These are phyloP conservation scores for Paxillus involutus DNA, from an alignment of 768 basidiomycete species.

Conservation along the genomic window DNA sequence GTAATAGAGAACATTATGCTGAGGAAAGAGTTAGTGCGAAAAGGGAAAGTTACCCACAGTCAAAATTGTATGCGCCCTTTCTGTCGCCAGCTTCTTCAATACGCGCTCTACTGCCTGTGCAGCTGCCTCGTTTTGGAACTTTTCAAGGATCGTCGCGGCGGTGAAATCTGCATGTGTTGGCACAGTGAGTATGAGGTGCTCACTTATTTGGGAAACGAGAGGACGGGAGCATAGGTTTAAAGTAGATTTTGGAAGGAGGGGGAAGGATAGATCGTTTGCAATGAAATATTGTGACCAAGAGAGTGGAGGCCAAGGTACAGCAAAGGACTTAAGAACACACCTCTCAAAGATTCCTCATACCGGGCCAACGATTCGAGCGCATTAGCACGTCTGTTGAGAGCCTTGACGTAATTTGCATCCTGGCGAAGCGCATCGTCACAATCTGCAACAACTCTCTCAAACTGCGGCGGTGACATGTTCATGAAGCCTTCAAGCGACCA, in stretches of 20 bases:
- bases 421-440: conserved; percentile 86
- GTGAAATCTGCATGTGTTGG: conserved; percentile 70
- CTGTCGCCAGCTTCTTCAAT: conserved; percentile 74
- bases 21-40: not conserved
- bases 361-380: conserved; percentile 79
- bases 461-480: conserved; percentile 83
- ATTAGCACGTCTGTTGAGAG: conserved; percentile 84
- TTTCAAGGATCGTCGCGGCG: conserved; percentile 92
- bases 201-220: too few relatives aligned
- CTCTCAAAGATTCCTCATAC: conserved; percentile 76
- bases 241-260: too few relatives aligned
- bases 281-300: not conserved
- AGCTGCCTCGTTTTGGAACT: conserved; percentile 81
- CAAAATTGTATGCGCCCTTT: conserved; percentile 74
- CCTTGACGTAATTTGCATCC: conserved; percentile 85
- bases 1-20: not conserved
- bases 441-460: conserved; percentile 81
- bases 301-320: not conserved
- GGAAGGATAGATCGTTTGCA: too few relatives aligned
- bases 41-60: conserved; percentile 40
- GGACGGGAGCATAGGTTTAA: too few relatives aligned
- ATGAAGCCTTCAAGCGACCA: conserved; percentile 67
- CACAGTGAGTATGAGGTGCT: too few relatives aligned
- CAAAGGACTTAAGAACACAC: conserved; percentile 38
- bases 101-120: conserved; percentile 89